Base-by-base conservation (phyloP, 495 filamentous ascomycete genomes). In the Podospora australis region DNA sequence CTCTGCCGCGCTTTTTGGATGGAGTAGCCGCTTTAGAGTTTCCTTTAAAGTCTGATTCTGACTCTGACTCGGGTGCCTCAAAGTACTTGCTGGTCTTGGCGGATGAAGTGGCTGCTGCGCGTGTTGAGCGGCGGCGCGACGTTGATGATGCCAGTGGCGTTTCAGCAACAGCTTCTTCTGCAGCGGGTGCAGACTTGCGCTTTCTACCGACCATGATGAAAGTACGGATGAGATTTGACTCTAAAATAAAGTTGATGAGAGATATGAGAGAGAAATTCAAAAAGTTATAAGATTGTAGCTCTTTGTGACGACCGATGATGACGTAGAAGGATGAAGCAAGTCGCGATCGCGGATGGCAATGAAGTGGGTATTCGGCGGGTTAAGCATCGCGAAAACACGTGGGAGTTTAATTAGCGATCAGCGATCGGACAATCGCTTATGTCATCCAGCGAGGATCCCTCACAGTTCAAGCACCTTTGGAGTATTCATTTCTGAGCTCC, bases 1-100 rank as follows among this genome's bases (percentile, higher is more conserved):
- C 42, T 13, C 16, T 26, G 22, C 1, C 42, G 8, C 17, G 32
- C 14, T 38, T 49, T 38, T 43, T 52, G 38, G 28, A 6, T 11
- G 6, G 5, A n/a, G 6, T 25, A 14, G 40, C 3, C 2, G 24
- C 25, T 2, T 22, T 19, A 13, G 5, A 21, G 5, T 23, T 36
- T 3, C 14, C 17, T 7, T 54, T 48, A 8, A 36, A 45, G 1
- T 50, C 46, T 6, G 50, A 53, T 9, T 57, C 56, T 19, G 58
- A 52, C 3, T 55, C 47, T 43, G 22, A 9, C 7, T 23, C 21
- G 9, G 17, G 9, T 3, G 44, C 32, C 32, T 65, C 63, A 44
- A 70, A 70, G 48, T 73, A 71, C 14, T 52, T 54, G 56, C 67
- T 70, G 59, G 62, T 71, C 48, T 54, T 64, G 7, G 49, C 52